Evolutionary conservation across 106 monocot genomes (phyloP), one percentile per base, ranked within the genome.

Genomic region (Ottelia alismoides): DNA sequence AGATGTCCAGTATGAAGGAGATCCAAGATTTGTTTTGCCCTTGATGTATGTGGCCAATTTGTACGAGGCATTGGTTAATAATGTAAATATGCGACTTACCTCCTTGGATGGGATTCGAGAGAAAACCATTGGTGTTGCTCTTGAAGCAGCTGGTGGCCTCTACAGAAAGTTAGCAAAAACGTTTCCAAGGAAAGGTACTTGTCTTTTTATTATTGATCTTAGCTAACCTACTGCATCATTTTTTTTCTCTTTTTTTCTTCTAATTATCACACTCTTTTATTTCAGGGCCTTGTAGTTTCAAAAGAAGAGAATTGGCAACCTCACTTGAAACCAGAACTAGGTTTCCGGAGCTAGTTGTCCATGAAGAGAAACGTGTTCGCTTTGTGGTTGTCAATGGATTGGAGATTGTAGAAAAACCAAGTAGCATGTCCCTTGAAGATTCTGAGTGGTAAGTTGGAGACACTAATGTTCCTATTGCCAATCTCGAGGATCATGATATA

Each of bases 41-140:
- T 53, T 96, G 68, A 96, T 96, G 94, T 94, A 88, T 52, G 76
- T 94, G 45, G 94, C 94, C n/a, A 94, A 94, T 65, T 69, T 94
- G 71, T 94, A 94, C 22, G 94, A 96, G 61, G 88, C 78, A 9
- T 74, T 96, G 54, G 94, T 96, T 53, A 71, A 69, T 68, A 78
- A 96, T 48, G 94, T 79, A 45, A 88, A 96, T 28, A 28, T 64
- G 29, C 75, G 88, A 14, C 76, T 96, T 58, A 53, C 67, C 56
- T 75, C 78, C 31, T 71, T 88, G 75, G 77, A 62, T 46, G 93
- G 79, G 20, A 65, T 80, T 53, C 82, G 87, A 25, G 92, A 83
- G 52, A 83, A 80, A 65, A 93, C 74, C 25, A 87, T 93, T 68
- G 87, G 87, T n/a, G 87, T 93, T 31, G 87, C 92, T 62, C 83